A percentile compares a stretch with the other conserved stretches of the same genome.
These are phyloP conservation scores for Aspergillaceae sp. DNA, from an alignment of 2,329 filamentous ascomycete genomes.

Conservation along the genomic window DNA sequence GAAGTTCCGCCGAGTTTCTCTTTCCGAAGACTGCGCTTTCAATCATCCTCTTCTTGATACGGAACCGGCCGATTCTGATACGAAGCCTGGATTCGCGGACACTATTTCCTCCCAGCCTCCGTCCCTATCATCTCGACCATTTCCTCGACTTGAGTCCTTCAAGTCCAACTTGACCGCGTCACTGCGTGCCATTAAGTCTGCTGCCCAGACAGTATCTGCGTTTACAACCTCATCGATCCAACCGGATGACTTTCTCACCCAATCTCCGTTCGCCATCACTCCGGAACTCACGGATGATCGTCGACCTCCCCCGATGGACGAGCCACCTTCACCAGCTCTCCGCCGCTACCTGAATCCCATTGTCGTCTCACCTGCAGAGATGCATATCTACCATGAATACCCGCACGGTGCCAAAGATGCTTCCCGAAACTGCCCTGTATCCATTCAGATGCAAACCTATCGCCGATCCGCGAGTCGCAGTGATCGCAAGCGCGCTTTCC, in stretches of 20 bases:
- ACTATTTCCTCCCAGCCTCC: constrained; percentile 10
- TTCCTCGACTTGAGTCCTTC: constrained; percentile 42
- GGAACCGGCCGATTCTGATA: constrained; percentile 11
- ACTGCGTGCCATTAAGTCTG: constrained; percentile 52
- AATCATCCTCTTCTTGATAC: constrained; percentile 50
- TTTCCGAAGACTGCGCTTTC: constrained; percentile 46
- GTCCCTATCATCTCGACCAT: constrained; percentile 20
- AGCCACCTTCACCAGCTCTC: constrained; percentile 48
- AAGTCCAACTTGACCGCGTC: constrained; percentile 58
- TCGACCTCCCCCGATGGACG: constrained; percentile 47
- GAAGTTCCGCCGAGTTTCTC: constrained; percentile 42
- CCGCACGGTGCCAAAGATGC: constrained; percentile 25
- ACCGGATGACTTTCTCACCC: constrained; percentile 52
- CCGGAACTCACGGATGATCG: constrained; percentile 53
- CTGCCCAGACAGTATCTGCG: constrained; percentile 53
- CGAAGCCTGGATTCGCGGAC: constrained; percentile 7
- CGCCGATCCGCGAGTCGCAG: constrained; percentile 27
- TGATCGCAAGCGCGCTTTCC: constrained; percentile 21
- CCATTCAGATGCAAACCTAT: constrained; percentile 58
- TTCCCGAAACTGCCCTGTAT: constrained; percentile 38
- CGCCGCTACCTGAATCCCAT: constrained; percentile 54
- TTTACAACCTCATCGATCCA: constrained; percentile 46
- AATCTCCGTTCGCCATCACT: constrained; percentile 48
- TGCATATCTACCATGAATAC: constrained; percentile 34
- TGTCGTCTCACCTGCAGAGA: constrained; percentile 37